phyloP scores from a whole-genome alignment of 208 protist genomes.

The Herpetomonas samuelpessoai region DNA sequence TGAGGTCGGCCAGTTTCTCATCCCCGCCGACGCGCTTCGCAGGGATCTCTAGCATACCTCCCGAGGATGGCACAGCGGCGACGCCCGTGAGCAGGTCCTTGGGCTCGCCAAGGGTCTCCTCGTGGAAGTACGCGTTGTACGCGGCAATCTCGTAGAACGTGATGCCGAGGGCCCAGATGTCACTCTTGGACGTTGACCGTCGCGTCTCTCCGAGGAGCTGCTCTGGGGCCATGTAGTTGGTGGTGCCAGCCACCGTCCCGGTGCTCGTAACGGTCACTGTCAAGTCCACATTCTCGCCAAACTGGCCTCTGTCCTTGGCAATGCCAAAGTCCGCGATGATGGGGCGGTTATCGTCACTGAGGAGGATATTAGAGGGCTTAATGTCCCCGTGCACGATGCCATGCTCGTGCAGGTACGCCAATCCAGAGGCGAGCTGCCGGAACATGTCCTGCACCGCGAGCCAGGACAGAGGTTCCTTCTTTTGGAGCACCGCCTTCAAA shows the following conservation, averaged over 20 bases:
- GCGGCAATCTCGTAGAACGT: conserved; percentile 50
- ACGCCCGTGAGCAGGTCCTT: conserved; percentile 8
- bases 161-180: conserved; percentile 63
- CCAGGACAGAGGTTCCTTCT: conserved; percentile 42
- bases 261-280: conserved; percentile 30
- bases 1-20: conserved; percentile 53
- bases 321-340: conserved; percentile 86
- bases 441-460: conserved; percentile 59
- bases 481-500: conserved; percentile 25
- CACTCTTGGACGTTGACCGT: conserved; percentile 4
- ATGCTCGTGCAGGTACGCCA: conserved; percentile 72
- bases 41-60: conserved; percentile 24
- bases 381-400: conserved; percentile 77
- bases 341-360: conserved; percentile 53
- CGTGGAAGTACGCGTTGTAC: conserved; percentile 55
- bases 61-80: neutral
- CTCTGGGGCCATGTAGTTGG: conserved; percentile 69
- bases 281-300: conserved; percentile 35
- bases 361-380: conserved; percentile 76
- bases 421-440: conserved; percentile 52
- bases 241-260: conserved; percentile 24
- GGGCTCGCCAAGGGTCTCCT: conserved; percentile 22
- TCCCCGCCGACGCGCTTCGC: conserved; percentile 47
- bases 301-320: conserved; percentile 37
- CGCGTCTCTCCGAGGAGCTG: conserved; percentile 22